Conservation (phyloP, 139 green algal genomes). For the Chlorella sorokiniana region DNA sequence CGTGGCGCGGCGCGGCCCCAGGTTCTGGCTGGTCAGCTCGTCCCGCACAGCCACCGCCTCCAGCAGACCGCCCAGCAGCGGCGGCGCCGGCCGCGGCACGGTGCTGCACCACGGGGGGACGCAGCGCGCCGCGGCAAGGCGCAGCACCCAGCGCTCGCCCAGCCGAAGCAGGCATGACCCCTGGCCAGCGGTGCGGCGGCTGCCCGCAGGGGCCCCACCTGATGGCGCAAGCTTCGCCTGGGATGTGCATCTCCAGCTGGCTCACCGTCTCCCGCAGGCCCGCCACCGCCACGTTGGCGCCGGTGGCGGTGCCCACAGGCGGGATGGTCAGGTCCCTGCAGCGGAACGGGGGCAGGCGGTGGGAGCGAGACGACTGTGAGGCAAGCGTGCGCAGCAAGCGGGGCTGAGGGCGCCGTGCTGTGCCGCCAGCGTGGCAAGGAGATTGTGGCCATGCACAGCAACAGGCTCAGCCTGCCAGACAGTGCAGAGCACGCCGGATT, state of each 20-base stretch:
- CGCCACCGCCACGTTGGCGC: constrained; percentile 33
- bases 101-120: background rate
- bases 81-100: background rate
- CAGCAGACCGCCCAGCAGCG: constrained; percentile 16
- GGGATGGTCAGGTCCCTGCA: constrained; percentile 63
- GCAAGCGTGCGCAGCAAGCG: background rate
- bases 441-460: too few species aligned
- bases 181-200: background rate
- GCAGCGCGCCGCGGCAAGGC: background rate
- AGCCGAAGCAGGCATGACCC: background rate
- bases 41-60: constrained; percentile 34
- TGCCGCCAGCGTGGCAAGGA: too few species aligned
- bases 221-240: constrained; percentile 58
- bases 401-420: too few species aligned
- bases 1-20: constrained; percentile 66
- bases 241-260: constrained; percentile 68
- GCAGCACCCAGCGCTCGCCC: background rate
- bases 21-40: constrained; percentile 77
- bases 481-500: too few species aligned
- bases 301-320: constrained; percentile 54
- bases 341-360: background rate
- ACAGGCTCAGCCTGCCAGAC: too few species aligned
- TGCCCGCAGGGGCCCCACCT: background rate
- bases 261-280: constrained; percentile 76
- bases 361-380: background rate